Percentiles rank a stretch among this genome's conserved stretches.
Conservation (phyloP, 305 asterid genomes). For the Euphrasia arctica region DNA sequence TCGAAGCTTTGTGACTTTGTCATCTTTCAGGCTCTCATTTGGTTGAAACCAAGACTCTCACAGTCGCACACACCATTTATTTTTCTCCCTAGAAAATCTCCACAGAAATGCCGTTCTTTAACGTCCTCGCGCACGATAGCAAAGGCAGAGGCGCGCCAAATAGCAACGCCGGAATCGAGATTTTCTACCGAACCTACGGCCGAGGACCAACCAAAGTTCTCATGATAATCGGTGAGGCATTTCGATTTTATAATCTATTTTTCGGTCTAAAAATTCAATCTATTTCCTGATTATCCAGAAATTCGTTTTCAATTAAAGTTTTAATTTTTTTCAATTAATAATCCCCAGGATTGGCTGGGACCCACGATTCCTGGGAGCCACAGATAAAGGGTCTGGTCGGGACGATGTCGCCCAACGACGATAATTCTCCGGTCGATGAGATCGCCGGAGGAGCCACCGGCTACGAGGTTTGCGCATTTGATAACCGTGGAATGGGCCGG, state of each 20-base stretch:
- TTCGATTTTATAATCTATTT: neutral
- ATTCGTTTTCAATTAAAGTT: neutral
- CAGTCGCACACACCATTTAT: too few relatives aligned
- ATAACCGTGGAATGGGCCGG: slow-evolving; percentile 96
- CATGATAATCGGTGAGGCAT: slow-evolving; percentile 70
- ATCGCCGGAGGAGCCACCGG: slow-evolving; percentile 34
- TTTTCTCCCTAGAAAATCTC: too few relatives aligned
- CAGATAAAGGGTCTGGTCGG: slow-evolving; percentile 79
- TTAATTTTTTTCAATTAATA: slow-evolving; percentile 1
- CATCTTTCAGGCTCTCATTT: too few relatives aligned
- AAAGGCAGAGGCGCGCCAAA: slow-evolving; percentile 31
- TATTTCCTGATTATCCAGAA: neutral
- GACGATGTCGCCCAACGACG: slow-evolving; percentile 59
- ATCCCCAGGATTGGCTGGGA: slow-evolving; percentile 84
- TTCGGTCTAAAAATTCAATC: neutral
- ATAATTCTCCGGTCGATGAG: slow-evolving; percentile 39
- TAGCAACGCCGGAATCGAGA: slow-evolving; percentile 44
- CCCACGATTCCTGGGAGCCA: slow-evolving; percentile 84
- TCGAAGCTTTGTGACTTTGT: too few relatives aligned
- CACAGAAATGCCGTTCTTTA: slow-evolving; percentile 66
- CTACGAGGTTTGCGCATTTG: slow-evolving; percentile 85
- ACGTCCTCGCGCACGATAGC: slow-evolving; percentile 43
- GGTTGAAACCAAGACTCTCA: too few relatives aligned
- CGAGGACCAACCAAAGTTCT: slow-evolving; percentile 79
- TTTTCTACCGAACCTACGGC: slow-evolving; percentile 84